These are phyloP conservation scores for Malassezia sp. DNA, from an alignment of 1,284 basidiomycete genomes.

Conservation along the genomic window DNA sequence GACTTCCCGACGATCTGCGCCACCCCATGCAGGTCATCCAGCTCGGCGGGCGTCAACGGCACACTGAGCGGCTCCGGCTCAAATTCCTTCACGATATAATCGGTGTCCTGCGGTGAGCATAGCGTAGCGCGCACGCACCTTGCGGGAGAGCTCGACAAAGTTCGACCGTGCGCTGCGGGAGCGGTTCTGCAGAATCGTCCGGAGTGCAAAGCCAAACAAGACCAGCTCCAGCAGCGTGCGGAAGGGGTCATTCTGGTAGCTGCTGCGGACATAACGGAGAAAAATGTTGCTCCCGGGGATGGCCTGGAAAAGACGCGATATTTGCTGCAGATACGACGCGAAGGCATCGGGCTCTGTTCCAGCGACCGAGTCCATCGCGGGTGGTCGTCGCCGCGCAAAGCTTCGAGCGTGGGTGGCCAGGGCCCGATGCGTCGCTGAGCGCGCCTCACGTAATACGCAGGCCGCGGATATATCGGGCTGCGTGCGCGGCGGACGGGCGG, in stretches of 20 bases:
- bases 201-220: constrained; percentile 67
- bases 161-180: constrained; percentile 74
- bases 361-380: no score
- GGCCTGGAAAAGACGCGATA: constrained; percentile 37
- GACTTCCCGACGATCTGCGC: constrained; percentile 71
- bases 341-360: no score
- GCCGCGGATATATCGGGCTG: no score
- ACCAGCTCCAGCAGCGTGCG: constrained; percentile 81
- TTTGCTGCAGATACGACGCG: no score
- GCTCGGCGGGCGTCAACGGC: constrained; percentile 56
- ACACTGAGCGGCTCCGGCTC: constrained; percentile 70
- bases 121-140: constrained; percentile 54
- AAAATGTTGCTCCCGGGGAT: constrained; percentile 81
- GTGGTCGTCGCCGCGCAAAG: no score
- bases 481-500: no score
- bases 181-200: constrained; percentile 76
- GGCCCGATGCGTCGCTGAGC: no score
- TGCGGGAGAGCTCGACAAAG: constrained; percentile 79
- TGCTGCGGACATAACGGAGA: constrained; percentile 69
- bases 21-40: constrained; percentile 60
- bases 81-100: constrained; percentile 94
- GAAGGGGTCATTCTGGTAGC: constrained; percentile 69
- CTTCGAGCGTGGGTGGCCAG: no score
- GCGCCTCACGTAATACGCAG: no score
- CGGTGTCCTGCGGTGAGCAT: constrained; percentile 69